Conservation (phyloP, 164 flowering plant genomes). For the Liquidambar formosana region DNA sequence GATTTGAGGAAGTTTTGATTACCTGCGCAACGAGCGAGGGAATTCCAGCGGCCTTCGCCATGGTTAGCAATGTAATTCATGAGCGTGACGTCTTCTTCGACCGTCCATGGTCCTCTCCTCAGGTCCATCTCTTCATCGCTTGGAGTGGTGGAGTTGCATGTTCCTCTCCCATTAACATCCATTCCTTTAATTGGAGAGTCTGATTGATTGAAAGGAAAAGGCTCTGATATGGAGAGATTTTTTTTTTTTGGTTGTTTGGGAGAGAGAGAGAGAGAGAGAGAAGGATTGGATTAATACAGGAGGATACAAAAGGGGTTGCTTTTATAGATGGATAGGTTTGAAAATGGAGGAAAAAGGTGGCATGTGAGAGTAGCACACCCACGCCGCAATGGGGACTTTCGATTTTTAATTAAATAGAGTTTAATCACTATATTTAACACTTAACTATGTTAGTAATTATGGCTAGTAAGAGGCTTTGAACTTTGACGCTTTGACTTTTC, state of each 20-base stretch:
- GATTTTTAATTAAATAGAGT: constrained; percentile 7
- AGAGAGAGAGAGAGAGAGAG: constrained; percentile 21
- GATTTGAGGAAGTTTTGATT: too few relatives aligned
- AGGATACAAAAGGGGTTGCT: constrained; percentile 28
- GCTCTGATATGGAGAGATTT: not conserved
- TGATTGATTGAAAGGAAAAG: constrained; percentile 18
- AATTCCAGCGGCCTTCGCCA: constrained; percentile 82
- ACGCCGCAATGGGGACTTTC: constrained; percentile 31
- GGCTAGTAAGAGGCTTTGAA: constrained; percentile 22
- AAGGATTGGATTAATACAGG: constrained; percentile 19
- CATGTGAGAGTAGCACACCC: constrained; percentile 20
- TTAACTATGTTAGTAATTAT: constrained; percentile 6
- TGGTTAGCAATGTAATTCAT: constrained; percentile 57
- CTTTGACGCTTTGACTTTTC: constrained; percentile 45
- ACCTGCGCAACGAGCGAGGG: constrained; percentile 68
- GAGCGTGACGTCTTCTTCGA: constrained; percentile 64
- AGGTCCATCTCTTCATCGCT: constrained; percentile 44
- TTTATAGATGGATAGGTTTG: constrained; percentile 36
- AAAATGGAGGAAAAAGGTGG: constrained; percentile 20
- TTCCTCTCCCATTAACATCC: constrained; percentile 18
- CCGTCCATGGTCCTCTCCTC: constrained; percentile 83
- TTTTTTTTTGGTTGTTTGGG: not conserved
- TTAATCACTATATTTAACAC: constrained; percentile 6
- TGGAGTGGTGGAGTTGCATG: constrained; percentile 10
- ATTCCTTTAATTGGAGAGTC: constrained; percentile 15